Evolutionary conservation across 83 land plant genomes (phyloP).

Genomic region (Diphasiastrum complanatum): DNA sequence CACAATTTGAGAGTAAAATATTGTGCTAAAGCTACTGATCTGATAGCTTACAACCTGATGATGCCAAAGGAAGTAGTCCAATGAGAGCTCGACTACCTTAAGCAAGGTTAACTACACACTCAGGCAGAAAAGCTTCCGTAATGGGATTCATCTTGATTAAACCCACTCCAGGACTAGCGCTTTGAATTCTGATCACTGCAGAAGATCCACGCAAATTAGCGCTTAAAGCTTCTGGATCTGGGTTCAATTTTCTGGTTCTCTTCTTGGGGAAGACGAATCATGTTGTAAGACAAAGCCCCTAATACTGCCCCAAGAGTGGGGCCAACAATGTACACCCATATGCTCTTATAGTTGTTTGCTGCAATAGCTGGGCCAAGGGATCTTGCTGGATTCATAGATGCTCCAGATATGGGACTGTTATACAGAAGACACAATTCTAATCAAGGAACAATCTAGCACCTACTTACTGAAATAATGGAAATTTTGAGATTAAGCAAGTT

Average conservation of each 20-base stretch:
- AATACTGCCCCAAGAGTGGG: conserved; percentile 32
- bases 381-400: conserved; percentile 51
- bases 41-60: too few species aligned
- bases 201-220: too few species aligned
- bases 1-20: too few species aligned
- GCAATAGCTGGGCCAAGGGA: conserved; percentile 48
- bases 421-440: not conserved
- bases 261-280: conserved; percentile 15
- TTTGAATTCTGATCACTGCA: too few species aligned
- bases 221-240: too few species aligned
- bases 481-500: not conserved
- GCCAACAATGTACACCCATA: conserved; percentile 42
- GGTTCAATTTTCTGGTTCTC: conserved; percentile 1
- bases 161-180: too few species aligned
- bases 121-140: too few species aligned
- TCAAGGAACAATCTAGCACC: not conserved
- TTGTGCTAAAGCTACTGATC: too few species aligned
- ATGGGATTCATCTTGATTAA: too few species aligned
- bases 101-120: too few species aligned
- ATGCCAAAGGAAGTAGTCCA: too few species aligned
- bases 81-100: too few species aligned
- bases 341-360: conserved; percentile 22
- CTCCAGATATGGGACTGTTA: conserved; percentile 49
- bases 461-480: not conserved
- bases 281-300: conserved; percentile 25